A percentile compares a stretch with the other conserved stretches of the same genome.
These are phyloP conservation scores for Clohesyomyces aquaticus DNA, from an alignment of 495 filamentous ascomycete genomes.

Conservation along the genomic window DNA sequence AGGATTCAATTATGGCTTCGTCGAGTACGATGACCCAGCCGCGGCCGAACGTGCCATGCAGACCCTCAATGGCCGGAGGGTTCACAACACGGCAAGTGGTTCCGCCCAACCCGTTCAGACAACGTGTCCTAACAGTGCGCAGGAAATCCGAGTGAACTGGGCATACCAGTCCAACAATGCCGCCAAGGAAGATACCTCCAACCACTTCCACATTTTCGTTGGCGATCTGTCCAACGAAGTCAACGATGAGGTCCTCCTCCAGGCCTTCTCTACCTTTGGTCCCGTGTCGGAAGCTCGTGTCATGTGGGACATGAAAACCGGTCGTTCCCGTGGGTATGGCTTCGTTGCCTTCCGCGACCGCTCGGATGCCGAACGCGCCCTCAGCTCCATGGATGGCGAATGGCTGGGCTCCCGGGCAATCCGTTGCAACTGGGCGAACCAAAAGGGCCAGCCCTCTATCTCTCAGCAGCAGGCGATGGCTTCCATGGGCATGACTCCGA, in stretches of 20 bases:
- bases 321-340: constrained; percentile 93
- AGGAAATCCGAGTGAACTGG: constrained; percentile 99
- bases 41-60: constrained; percentile 96
- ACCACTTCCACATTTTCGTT: constrained; percentile 99
- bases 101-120: background rate
- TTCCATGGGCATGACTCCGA: constrained; percentile 98
- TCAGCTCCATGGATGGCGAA: constrained; percentile 98
- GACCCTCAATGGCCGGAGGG: constrained; percentile 90
- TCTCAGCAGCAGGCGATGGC: constrained; percentile 97
- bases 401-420: constrained; percentile 99
- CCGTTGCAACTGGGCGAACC: constrained; percentile 99
- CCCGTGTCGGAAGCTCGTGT: constrained; percentile 98
- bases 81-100: constrained; percentile 84
- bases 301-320: constrained; percentile 99
- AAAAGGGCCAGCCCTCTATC: constrained; percentile 98
- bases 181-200: constrained; percentile 97
- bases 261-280: constrained; percentile 97
- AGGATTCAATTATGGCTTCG: constrained; percentile 98
- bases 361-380: constrained; percentile 89
- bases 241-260: constrained; percentile 91
- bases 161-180: constrained; percentile 95
- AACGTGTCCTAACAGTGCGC: constrained; percentile 13
- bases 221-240: constrained; percentile 98
- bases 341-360: constrained; percentile 98
- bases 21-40: constrained; percentile 97